These are phyloP conservation scores for Lasiodiplodia theobromae DNA, from an alignment of 2,329 filamentous ascomycete genomes.

Conservation along the genomic window DNA sequence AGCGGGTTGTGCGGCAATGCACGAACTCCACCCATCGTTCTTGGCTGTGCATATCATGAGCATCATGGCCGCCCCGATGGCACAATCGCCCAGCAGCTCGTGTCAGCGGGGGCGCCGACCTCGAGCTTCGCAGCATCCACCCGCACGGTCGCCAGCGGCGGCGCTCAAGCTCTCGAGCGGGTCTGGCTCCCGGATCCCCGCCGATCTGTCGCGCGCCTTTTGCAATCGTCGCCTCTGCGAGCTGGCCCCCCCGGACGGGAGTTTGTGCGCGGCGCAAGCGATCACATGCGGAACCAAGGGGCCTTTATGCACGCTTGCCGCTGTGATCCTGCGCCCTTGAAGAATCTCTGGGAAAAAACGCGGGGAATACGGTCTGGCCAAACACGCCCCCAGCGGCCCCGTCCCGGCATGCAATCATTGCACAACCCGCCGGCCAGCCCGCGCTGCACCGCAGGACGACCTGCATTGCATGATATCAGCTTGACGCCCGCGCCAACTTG, in stretches of 20 bases:
- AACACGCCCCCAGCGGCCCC: neutral
- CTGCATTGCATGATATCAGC: slow-evolving; percentile 28
- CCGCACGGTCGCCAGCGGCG: slow-evolving; percentile 2
- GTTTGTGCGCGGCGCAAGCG: slow-evolving; percentile 20
- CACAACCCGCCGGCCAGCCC: slow-evolving; percentile 19
- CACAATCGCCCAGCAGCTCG: slow-evolving; percentile 18
- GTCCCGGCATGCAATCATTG: slow-evolving; percentile 12
- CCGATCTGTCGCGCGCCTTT: slow-evolving; percentile 2
- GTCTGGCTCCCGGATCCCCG: slow-evolving; percentile 26
- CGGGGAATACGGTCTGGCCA: slow-evolving; percentile 26
- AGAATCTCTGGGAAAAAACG: slow-evolving; percentile 23
- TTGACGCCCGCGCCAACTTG: slow-evolving; percentile 14
- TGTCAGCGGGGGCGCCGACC: slow-evolving; percentile 18
- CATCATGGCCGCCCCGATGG: slow-evolving; percentile 15
- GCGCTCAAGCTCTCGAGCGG: slow-evolving; percentile 13
- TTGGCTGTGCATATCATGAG: slow-evolving; percentile 27
- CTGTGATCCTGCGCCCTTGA: slow-evolving; percentile 21
- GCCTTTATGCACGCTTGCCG: slow-evolving; percentile 22
- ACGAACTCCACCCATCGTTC: slow-evolving; percentile 24
- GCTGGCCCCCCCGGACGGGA: slow-evolving; percentile 2
- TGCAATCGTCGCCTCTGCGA: neutral
- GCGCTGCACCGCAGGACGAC: slow-evolving; percentile 12
- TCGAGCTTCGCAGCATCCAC: slow-evolving; percentile 1
- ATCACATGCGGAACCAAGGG: slow-evolving; percentile 23
- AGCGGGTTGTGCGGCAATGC: slow-evolving; percentile 25